These are phyloP conservation scores for Diaporthe ampelina DNA, from an alignment of 2,329 filamentous ascomycete genomes.

Conservation along the genomic window DNA sequence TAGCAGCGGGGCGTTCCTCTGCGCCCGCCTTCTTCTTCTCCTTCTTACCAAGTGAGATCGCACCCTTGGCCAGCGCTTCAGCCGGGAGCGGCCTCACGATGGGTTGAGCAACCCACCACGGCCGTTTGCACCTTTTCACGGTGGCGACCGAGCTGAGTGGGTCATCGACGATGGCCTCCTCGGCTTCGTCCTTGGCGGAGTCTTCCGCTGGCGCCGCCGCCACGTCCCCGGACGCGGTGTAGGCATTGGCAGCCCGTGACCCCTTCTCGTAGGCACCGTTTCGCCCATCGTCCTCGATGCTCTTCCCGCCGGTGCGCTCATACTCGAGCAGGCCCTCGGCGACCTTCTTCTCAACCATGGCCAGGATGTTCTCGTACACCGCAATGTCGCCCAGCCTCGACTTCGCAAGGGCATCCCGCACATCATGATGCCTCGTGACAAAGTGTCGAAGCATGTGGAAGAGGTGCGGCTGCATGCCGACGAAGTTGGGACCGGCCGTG, in stretches of 20 bases:
- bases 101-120: slow-evolving; percentile 92
- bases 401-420: slow-evolving; percentile 86
- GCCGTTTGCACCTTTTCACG: slow-evolving; percentile 80
- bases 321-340: slow-evolving; percentile 81
- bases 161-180: slow-evolving; percentile 57
- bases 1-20: slow-evolving; percentile 22
- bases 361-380: slow-evolving; percentile 82
- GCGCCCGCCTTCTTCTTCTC: slow-evolving; percentile 52
- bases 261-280: slow-evolving; percentile 47
- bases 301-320: slow-evolving; percentile 64
- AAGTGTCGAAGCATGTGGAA: slow-evolving; percentile 92
- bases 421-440: slow-evolving; percentile 82
- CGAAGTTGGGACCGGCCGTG: slow-evolving; percentile 71
- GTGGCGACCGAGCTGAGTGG: slow-evolving; percentile 75
- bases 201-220: background rate
- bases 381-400: slow-evolving; percentile 79
- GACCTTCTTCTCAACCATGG: slow-evolving; percentile 81
- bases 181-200: slow-evolving; percentile 46
- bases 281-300: slow-evolving; percentile 52
- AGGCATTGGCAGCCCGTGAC: slow-evolving; percentile 41
- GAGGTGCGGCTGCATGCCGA: slow-evolving; percentile 89
- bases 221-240: background rate
- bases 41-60: slow-evolving; percentile 82
- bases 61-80: slow-evolving; percentile 87
- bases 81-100: slow-evolving; percentile 88